Base-by-base conservation (phyloP, 1,139 yeast genomes). In the Debaryomycetaceae sp. region DNA sequence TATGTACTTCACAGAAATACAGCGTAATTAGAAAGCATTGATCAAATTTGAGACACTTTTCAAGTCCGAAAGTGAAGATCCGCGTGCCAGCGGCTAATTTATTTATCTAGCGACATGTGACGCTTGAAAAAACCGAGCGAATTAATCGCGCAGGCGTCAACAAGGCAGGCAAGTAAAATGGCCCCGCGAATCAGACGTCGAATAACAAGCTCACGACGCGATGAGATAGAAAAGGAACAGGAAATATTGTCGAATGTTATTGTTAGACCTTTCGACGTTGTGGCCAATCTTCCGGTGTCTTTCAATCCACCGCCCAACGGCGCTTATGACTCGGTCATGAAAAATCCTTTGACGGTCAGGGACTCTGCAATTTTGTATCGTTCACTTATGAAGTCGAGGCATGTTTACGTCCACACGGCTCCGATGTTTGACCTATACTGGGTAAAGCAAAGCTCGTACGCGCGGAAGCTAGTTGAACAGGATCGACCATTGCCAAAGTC, bases 341-440 rank as follows among this genome's bases (percentile, higher is more conserved):
- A 71, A 26, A 71, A 73, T 34, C 83, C 94, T 2, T 55, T 85
- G 23, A 68, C 83, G 0, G 65, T 80, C 4, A 73, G 73, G 42
- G 95, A 85, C 43, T 67, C 85, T 24, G 85, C 80, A 0, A 80
- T 77, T 0, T 47, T 79, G 16, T 78, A 78, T 40, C 68, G 77
- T 28, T 78, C 96, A 1, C 52, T 87, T 32, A 68, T 81, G 47
- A 72, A 73, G 30, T 86, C 96, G 0, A 62, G 97, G 23, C 67
- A 67, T 36, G 75, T 75, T 12, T 87, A 92, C 74, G 58, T 78
- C 3, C 54, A 62, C n/a, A 73, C 79, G 4, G 60, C 66, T 27
- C 78, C 77, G 3, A 73, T 85, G 71, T 86, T 87, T 47, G 72
- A 73, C 36, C 62, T 81, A 30, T 83, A 76, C 43, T 87, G 96